Base-by-base conservation (phyloP, 345 rosid species). In the Murraya paniculata region DNA sequence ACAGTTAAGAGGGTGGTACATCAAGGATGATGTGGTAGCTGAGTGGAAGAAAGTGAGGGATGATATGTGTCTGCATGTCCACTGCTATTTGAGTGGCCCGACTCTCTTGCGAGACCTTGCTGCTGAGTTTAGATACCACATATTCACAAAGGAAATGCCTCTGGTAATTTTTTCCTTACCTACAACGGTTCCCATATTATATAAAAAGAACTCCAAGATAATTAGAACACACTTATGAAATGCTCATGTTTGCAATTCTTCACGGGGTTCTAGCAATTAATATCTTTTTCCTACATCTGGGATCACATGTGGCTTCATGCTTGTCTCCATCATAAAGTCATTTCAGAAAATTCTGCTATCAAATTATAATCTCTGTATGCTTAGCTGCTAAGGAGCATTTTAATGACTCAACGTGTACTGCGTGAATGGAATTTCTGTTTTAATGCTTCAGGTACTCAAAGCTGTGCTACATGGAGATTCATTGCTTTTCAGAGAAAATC, bases 131-230 rank as follows among this genome's bases (percentile, higher is more conserved):
- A 86, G 98, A 78, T 95, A 95, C 84, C 97, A 90, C 72, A 95
- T 95, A 18, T 95, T 95, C 88, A 89, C 98, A 77, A 95, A 95
- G 86, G 98, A 95, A 72, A 80, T 92, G 82, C 98, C 97, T 82
- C 79, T 95, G 94, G 98, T 95, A 84, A 83, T 82, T 84, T 67
- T 80, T 64, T 31, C 64, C 60, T 41, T 48, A 50, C 36, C 27
- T 3, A 6, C 24, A 3, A 16, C 30, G 22, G 10, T 24, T 67
- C 55, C 5, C 8, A n/a, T 28, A n/a, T 59, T 61, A 30, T n/a
- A 50, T 58, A 4, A 2, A 21, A 68, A 18, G 18, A 45, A 39
- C 45, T 67, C 19, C 16, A 45, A 28, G 36, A 79, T 80, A 33
- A 64, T 7, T 64, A 62, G 60, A 30, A 74, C 41, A 35, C 35